These are phyloP conservation scores for Trichoderma afroharzianum DNA, from an alignment of 2,329 filamentous ascomycete species.

Conservation along the genomic window DNA sequence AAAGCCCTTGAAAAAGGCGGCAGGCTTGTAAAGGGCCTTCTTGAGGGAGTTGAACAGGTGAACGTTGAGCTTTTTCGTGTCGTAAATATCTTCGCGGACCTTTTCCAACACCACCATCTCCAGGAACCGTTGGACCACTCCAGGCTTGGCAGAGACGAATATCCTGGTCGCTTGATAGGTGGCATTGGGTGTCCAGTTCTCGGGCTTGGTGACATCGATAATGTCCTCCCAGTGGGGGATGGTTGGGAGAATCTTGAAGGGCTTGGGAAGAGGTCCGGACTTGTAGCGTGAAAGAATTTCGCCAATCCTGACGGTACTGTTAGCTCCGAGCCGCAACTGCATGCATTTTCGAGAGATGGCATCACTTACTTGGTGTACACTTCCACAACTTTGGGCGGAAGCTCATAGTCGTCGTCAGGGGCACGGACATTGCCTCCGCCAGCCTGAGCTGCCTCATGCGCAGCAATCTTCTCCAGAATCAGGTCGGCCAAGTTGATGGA, in stretches of 20 bases:
- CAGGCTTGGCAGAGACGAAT: constrained; percentile 81
- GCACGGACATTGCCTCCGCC: constrained; percentile 42
- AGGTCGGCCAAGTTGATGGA: constrained; percentile 84
- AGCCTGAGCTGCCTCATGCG: constrained; percentile 71
- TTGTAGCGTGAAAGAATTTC: constrained; percentile 89
- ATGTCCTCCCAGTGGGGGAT: constrained; percentile 89
- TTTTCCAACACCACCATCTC: constrained; percentile 82
- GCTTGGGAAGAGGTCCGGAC: constrained; percentile 93
- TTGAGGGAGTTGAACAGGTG: constrained; percentile 92
- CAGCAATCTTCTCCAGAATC: constrained; percentile 90
- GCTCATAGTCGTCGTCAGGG: constrained; percentile 76
- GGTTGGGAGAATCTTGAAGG: constrained; percentile 93
- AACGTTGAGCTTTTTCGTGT: constrained; percentile 91
- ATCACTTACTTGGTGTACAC: constrained; percentile 76
- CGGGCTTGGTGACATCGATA: constrained; percentile 77
- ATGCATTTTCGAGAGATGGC: background rate
- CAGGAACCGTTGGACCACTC: constrained; percentile 78
- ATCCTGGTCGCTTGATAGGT: constrained; percentile 87
- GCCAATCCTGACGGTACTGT: constrained; percentile 62
- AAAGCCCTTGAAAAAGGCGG: constrained; percentile 94
- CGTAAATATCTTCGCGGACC: constrained; percentile 90
- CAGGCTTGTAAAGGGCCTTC: constrained; percentile 88
- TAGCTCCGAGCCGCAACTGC: constrained; percentile 12
- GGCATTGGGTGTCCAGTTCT: constrained; percentile 69
- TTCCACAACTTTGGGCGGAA: constrained; percentile 88